A percentile compares a stretch with the other conserved stretches of the same genome.
Evolutionary conservation across 306 rosid species (phyloP).

Genomic region (Prinsepia uniflora): DNA sequence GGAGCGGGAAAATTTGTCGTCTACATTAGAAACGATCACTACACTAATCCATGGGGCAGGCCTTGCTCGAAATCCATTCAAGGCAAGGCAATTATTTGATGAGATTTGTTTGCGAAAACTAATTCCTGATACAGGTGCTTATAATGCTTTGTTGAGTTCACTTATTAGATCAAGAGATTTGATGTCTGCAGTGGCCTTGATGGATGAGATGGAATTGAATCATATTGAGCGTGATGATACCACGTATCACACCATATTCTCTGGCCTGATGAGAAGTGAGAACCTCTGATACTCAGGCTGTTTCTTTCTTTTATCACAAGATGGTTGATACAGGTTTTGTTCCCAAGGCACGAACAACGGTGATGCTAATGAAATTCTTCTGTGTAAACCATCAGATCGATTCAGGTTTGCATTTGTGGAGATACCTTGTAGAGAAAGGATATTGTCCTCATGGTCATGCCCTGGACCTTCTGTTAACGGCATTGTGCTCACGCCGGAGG

Average conservation of each 20-base stretch:
- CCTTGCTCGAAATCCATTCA: constrained; percentile 48
- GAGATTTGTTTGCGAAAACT: constrained; percentile 58
- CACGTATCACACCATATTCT: constrained; percentile 71
- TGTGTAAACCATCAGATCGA: constrained; percentile 60
- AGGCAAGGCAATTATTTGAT: constrained; percentile 58
- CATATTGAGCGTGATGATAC: constrained; percentile 46
- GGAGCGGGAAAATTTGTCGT: constrained; percentile 44
- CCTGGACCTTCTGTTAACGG: constrained; percentile 72
- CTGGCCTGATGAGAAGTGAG: constrained; percentile 50
- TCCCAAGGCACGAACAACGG: constrained; percentile 67
- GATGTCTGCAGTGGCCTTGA: constrained; percentile 51
- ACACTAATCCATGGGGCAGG: constrained; percentile 96
- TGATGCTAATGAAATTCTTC: constrained; percentile 65
- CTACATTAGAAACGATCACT: constrained; percentile 62
- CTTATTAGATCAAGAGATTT: constrained; percentile 53
- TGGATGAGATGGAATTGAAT: constrained; percentile 70
- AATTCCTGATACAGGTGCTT: constrained; percentile 55
- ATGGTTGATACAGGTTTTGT: constrained; percentile 58
- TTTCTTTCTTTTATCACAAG: constrained; percentile 50
- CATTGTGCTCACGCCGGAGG: constrained; percentile 63
- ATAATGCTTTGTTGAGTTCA: constrained; percentile 70
- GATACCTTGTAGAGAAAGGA: constrained; percentile 61
- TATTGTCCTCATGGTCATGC: constrained; percentile 85
- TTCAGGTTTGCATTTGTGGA: constrained; percentile 67
- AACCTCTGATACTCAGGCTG: constrained; percentile 44